These are phyloP conservation scores for Lasiosphaeria miniovina DNA, from an alignment of 495 filamentous ascomycete species.

Conservation along the genomic window DNA sequence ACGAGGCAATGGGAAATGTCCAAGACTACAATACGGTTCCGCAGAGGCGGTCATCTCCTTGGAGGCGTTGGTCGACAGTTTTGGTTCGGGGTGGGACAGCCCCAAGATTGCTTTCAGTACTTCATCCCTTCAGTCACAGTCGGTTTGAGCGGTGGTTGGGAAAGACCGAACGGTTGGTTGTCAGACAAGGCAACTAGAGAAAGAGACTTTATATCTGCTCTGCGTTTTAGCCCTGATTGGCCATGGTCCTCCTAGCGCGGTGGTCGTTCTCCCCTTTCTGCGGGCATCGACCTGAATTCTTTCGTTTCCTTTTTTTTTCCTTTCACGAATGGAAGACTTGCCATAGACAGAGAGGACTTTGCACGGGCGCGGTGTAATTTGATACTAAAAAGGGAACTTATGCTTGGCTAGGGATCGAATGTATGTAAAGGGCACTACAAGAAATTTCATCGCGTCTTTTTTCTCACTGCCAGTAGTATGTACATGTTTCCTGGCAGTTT, in stretches of 20 bases:
- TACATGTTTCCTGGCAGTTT: constrained; percentile 15
- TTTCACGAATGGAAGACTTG: constrained; percentile 38
- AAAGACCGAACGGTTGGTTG: neutral
- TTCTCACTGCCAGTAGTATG: constrained; percentile 6
- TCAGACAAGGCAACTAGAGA: neutral
- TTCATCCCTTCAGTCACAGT: neutral
- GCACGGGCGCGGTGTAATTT: constrained; percentile 43
- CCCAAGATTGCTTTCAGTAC: neutral
- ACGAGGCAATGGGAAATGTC: constrained; percentile 32
- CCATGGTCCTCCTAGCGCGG: neutral
- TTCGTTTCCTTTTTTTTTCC: constrained; percentile 27
- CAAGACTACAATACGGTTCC: constrained; percentile 18
- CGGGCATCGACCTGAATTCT: constrained; percentile 3
- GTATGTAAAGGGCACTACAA: constrained; percentile 24
- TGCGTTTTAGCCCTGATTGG: neutral
- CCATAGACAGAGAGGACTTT: constrained; percentile 37
- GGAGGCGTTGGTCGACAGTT: constrained; percentile 30
- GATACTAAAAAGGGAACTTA: constrained; percentile 32
- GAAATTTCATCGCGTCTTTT: constrained; percentile 6
- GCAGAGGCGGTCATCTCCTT: constrained; percentile 13
- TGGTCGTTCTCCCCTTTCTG: constrained; percentile 9
- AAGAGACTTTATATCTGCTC: neutral
- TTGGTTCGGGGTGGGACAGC: constrained; percentile 5
- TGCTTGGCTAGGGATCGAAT: constrained; percentile 23
- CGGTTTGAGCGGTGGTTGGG: neutral